Evolutionary conservation across 1,284 basidiomycete species (phyloP).

Genomic region (Bjerkandera adusta): DNA sequence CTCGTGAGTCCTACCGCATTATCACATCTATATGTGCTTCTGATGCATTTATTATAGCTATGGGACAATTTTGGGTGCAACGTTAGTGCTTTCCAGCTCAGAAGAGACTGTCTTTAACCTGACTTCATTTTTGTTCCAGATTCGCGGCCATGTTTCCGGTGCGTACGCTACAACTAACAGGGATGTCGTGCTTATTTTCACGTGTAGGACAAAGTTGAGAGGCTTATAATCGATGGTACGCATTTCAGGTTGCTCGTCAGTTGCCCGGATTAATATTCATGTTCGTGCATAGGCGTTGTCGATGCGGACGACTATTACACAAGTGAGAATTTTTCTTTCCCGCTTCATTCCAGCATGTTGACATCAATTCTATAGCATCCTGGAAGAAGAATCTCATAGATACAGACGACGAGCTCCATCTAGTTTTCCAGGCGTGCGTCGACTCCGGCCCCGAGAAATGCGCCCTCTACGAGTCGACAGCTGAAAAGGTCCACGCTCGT

Average conservation of each 20-base stretch:
- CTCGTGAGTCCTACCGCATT: slow-evolving; percentile 15
- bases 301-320: slow-evolving; percentile 16
- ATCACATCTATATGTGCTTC: not conserved
- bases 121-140: not conserved
- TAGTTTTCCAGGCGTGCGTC: slow-evolving; percentile 19
- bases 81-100: slow-evolving; percentile 13
- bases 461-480: slow-evolving; percentile 19
- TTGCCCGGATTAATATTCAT: not conserved
- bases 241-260: too few relatives aligned
- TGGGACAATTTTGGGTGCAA: slow-evolving; percentile 22
- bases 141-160: slow-evolving; percentile 27
- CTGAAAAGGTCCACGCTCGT: slow-evolving; percentile 14
- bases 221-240: slow-evolving; percentile 17
- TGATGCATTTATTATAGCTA: slow-evolving; percentile 15
- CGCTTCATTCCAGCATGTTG: not conserved
- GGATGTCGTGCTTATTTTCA: not conserved
- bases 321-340: not conserved
- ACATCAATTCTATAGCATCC: slow-evolving; percentile 2
- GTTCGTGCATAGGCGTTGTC: slow-evolving; percentile 12
- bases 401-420: slow-evolving; percentile 14
- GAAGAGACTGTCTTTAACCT: not conserved
- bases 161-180: not conserved
- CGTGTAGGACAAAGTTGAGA: slow-evolving; percentile 15
- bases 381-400: slow-evolving; percentile 19
- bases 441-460: slow-evolving; percentile 17